Evolutionary conservation across 331 rosid species (phyloP).

Genomic region (Acacia concinna): DNA sequence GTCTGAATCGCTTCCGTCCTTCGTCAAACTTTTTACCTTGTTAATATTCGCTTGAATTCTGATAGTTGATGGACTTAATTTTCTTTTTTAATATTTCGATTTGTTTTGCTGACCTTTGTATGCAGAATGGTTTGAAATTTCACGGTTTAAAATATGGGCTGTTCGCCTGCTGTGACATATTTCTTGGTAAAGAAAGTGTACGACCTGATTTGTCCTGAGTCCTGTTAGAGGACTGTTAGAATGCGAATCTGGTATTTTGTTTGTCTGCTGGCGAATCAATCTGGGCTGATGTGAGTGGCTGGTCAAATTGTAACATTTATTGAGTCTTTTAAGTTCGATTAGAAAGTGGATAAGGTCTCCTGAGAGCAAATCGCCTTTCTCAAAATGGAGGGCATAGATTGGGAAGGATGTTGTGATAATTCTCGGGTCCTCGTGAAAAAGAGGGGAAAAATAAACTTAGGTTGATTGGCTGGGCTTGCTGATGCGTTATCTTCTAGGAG

Average conservation of each 20-base stretch:
- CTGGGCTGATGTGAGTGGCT: conserved; percentile 17
- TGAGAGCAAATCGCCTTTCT: background rate
- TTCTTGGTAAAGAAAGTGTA: background rate
- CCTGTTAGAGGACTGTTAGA: background rate
- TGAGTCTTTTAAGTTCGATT: conserved; percentile 22
- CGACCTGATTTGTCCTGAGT: conserved; percentile 30
- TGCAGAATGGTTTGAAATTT: background rate
- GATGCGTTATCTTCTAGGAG: background rate
- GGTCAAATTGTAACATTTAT: conserved; percentile 21
- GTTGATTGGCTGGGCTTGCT: background rate
- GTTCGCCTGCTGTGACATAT: background rate
- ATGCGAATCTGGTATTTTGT: background rate
- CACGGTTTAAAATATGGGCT: background rate
- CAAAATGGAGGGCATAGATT: background rate
- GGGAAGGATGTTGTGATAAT: background rate
- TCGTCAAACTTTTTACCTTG: background rate
- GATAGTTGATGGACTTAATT: background rate
- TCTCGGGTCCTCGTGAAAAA: background rate
- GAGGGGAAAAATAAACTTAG: background rate
- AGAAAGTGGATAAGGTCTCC: background rate
- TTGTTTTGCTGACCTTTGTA: background rate
- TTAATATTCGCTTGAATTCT: background rate
- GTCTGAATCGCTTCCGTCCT: background rate
- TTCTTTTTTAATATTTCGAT: background rate
- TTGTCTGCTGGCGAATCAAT: background rate